Evolutionary conservation across 179 eudicot genomes (phyloP).

Genomic region (Heliamphora pulchella): DNA sequence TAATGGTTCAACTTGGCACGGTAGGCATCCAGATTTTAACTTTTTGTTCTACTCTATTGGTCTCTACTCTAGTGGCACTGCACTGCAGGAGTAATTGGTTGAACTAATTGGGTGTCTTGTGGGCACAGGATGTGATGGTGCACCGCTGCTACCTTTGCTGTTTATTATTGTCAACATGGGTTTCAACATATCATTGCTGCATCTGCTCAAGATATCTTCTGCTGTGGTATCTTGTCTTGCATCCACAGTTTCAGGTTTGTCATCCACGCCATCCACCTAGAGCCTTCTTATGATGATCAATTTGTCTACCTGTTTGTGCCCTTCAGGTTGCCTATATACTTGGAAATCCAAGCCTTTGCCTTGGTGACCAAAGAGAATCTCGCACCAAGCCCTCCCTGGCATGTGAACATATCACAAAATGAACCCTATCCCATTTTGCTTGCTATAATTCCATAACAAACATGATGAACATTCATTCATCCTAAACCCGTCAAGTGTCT

Average conservation of each 20-base stretch:
- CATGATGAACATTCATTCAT: not conserved
- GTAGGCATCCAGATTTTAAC: not conserved
- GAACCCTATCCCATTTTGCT: too few relatives aligned
- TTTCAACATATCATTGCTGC: constrained; percentile 78
- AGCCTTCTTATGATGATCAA: not conserved
- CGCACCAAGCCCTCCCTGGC: too few relatives aligned
- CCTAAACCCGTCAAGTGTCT: not conserved
- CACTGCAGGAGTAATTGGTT: not conserved
- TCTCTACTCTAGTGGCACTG: not conserved
- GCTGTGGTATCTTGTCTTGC: constrained; percentile 91
- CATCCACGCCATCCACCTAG: not conserved
- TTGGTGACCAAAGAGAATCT: too few relatives aligned
- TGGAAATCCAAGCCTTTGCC: too few relatives aligned
- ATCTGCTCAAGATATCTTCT: constrained; percentile 83
- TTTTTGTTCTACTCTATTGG: not conserved
- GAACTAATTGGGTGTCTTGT: constrained; percentile 16
- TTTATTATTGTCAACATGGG: constrained; percentile 89
- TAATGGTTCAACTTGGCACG: not conserved
- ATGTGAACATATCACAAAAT: too few relatives aligned
- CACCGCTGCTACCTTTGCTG: constrained; percentile 77
- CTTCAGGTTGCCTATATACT: too few relatives aligned
- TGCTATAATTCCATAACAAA: not conserved
- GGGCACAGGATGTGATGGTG: constrained; percentile 73
- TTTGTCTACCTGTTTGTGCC: too few relatives aligned
- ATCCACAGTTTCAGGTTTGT: constrained; percentile 83